A percentile compares a stretch with the other conserved stretches of the same genome.
phyloP scores from a whole-genome alignment of 495 filamentous ascomycete genomes.

The Tuber aestivum region DNA sequence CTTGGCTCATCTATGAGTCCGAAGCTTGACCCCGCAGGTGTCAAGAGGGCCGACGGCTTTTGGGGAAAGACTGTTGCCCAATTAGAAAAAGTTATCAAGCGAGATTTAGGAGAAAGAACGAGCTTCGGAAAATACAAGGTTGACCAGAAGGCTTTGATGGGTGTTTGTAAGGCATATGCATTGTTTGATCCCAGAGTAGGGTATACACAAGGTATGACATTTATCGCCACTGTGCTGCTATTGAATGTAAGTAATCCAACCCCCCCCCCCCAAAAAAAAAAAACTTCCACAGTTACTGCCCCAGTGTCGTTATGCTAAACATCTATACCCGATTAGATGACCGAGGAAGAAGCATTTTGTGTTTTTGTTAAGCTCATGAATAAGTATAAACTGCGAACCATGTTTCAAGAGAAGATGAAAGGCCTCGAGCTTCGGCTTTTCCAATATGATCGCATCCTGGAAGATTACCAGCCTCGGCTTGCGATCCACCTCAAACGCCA shows the following conservation, averaged over 20 bases:
- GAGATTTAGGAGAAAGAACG: conserved; percentile 84
- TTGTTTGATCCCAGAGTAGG: conserved; percentile 90
- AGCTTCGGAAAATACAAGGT: conserved; percentile 79
- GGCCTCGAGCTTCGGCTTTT: conserved; percentile 89
- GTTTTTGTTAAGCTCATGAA: conserved; percentile 93
- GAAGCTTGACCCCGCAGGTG: conserved; percentile 60
- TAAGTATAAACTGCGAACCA: conserved; percentile 83
- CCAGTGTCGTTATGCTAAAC: conserved; percentile 21
- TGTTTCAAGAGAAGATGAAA: conserved; percentile 95
- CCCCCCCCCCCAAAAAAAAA: no score
- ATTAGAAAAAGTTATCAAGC: conserved; percentile 83
- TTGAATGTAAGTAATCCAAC: conserved; percentile 68
- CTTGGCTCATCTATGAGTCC: conserved; percentile 58
- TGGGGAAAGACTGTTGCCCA: conserved; percentile 59
- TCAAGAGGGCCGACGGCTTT: conserved; percentile 73
- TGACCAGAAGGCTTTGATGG: conserved; percentile 89
- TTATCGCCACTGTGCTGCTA: conserved; percentile 91
- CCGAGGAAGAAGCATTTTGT: conserved; percentile 93
- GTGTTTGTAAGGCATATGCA: conserved; percentile 95
- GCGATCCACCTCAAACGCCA: conserved; percentile 91
- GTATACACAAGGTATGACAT: conserved; percentile 99
- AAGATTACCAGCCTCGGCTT: conserved; percentile 87
- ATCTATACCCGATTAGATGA: conserved; percentile 58
- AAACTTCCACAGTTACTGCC: not conserved
- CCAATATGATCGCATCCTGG: conserved; percentile 88